These are phyloP conservation scores for Lojkania enalia DNA, from an alignment of 2,329 filamentous ascomycete species.

Conservation along the genomic window DNA sequence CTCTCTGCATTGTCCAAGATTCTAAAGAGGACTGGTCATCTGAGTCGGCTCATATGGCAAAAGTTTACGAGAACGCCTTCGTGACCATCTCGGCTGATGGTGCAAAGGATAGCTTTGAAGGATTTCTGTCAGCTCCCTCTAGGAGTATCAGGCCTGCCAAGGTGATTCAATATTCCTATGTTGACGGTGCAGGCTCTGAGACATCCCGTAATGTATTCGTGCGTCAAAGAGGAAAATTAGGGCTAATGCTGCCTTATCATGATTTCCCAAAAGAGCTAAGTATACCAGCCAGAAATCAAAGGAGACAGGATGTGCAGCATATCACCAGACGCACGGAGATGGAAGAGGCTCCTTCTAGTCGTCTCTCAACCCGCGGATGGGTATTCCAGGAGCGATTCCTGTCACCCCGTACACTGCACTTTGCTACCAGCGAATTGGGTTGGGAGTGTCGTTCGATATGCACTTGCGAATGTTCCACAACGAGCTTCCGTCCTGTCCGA, in stretches of 20 bases:
- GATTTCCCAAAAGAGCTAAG: neutral
- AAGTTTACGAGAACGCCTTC: slow-evolving; percentile 1
- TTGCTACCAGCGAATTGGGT: neutral
- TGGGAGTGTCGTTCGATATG: slow-evolving; percentile 14
- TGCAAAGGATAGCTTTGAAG: neutral
- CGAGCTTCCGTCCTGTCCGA: neutral
- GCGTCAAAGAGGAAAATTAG: neutral
- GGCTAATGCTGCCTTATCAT: neutral
- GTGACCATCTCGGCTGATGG: slow-evolving; percentile 3
- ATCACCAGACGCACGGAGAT: too few species aligned
- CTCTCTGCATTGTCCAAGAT: slow-evolving; percentile 8
- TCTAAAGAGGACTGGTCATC: slow-evolving; percentile 49
- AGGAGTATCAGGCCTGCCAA: neutral
- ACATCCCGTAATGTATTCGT: neutral
- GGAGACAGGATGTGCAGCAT: too few species aligned
- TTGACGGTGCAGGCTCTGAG: neutral
- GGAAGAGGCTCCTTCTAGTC: slow-evolving; percentile 47
- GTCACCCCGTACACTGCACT: slow-evolving; percentile 29
- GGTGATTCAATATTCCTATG: neutral
- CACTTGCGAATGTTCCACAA: neutral
- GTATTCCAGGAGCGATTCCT: slow-evolving; percentile 55
- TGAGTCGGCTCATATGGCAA: slow-evolving; percentile 29
- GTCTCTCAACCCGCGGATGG: slow-evolving; percentile 52
- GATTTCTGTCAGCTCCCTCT: neutral
- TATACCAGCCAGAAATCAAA: neutral